Evolutionary conservation across 352 stramenopile genomes (phyloP), one percentile per base, ranked within the genome.

Genomic region (Thalassiosira sp.): DNA sequence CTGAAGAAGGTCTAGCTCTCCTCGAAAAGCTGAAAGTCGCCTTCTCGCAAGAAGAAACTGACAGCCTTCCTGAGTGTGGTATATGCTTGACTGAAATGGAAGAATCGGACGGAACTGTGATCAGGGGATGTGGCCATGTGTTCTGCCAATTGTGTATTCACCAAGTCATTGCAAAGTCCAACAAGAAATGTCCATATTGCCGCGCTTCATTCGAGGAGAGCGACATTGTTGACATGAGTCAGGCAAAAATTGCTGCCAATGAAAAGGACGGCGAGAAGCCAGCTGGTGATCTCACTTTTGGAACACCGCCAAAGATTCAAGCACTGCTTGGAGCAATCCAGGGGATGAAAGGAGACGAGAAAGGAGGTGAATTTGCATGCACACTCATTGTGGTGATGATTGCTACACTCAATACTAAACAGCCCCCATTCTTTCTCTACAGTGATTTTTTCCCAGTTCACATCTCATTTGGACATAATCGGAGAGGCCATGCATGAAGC

Each of bases 111-210:
- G 76, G 68, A 6, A 75, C 65, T 11, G 75, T 89, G 16, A 54
- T 91, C 10, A 76, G 71, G 43, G 52, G 15, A 5, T 91, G 85
- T 60, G 43, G 48, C 16, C 85, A 90, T 56, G 70, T 85, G 0
- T 91, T 88, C 72, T 91, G 86, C 64, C 75, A 79, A 25, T 20
- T 75, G 7, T 86, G 80, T 52, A 81, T 87, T 58, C 20, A 54
- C 11, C 46, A 78, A 35, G 74, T 87, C 0, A 10, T 71, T 33
- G 22, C 28, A 18, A 67, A 67, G 16, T 60, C 40, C 2, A 77
- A 71, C 10, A 37, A 62, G 22, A 70, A 64, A 40, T 91, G 83
- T 52, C 79, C 85, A 1, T 78, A 84, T 43, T 91, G 85, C 49
- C 70, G 85, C 10, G 18, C 52, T 20, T 3, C 25, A 0, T 90